Conservation (phyloP, 1,284 basidiomycete species). For the Lignosus rhinocerotis region DNA sequence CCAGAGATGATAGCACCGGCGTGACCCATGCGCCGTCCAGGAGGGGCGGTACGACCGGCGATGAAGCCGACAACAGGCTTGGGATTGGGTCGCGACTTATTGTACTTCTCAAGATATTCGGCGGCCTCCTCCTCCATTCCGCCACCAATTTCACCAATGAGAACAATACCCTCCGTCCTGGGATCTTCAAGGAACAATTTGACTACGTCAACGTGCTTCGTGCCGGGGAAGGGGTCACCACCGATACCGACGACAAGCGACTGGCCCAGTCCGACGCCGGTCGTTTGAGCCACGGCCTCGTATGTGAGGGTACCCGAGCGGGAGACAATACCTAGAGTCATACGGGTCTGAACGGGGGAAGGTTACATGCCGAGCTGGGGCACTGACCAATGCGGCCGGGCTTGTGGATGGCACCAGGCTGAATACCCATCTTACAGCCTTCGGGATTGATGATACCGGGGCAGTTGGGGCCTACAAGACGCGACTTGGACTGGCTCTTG, state of each 20-base stretch:
- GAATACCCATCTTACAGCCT: constrained; percentile 99
- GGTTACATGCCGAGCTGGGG: not conserved
- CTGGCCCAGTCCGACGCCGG: constrained; percentile 94
- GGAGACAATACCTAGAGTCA: constrained; percentile 85
- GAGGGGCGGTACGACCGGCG: constrained; percentile 95
- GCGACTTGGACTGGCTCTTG: constrained; percentile 91
- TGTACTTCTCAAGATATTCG: constrained; percentile 91
- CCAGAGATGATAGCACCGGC: constrained; percentile 98
- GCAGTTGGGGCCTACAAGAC: constrained; percentile 97
- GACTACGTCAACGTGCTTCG: constrained; percentile 93
- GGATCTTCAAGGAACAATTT: constrained; percentile 96
- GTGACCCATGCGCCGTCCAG: constrained; percentile 98
- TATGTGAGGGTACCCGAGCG: constrained; percentile 95
- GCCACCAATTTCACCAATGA: constrained; percentile 99
- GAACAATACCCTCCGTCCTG: constrained; percentile 92
- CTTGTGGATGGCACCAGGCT: constrained; percentile 96
- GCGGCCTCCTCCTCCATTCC: constrained; percentile 99
- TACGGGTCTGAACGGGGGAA: not conserved
- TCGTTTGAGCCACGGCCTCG: constrained; percentile 94
- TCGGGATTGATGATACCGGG: constrained; percentile 97
- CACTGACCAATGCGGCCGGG: constrained; percentile 88
- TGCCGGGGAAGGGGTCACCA: constrained; percentile 98
- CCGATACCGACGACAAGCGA: constrained; percentile 97
- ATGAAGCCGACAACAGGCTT: constrained; percentile 99
- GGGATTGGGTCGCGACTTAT: constrained; percentile 84